Base-by-base conservation (phyloP, 2,329 filamentous ascomycete genomes). In the Ophiostoma fasciatum region DNA sequence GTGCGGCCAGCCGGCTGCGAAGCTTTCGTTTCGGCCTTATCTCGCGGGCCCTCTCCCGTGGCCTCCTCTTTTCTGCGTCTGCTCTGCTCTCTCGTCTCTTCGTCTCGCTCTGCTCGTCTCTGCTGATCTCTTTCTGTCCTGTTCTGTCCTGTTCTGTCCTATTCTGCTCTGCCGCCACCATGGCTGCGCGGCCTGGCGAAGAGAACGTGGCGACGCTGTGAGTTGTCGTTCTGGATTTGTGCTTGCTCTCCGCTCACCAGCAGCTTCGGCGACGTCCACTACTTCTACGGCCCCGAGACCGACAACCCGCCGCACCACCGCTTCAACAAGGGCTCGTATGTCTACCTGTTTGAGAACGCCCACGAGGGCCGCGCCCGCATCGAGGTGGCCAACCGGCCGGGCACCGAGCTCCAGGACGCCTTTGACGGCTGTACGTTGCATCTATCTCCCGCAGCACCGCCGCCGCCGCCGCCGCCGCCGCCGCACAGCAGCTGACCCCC, bases 241-340 rank as follows among this genome's bases (percentile, higher is more conserved):
- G 9, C 15, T 20, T 8, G 3, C 23, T 12, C 19, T 14, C 22
- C 17, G 11, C n/a, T 4, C 22, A 21, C 7, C 31, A 17, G 12
- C 44, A 87, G 81, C 49, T 85, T 82, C 49, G 78, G 71, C 43
- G 82, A 88, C 50, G 53, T 85, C 36, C 82, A 87, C 54, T 87
- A 85, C 56, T 84, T 75, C 56, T 83, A 85, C 57, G 68, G 70
- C 19, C 67, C 74, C n/a, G 74, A 77, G 3, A 64, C 66, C 6
- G 63, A 67, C 38, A 74, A 68, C 38, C 80, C 81, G 21, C 72
- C 67, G n/a, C 82, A 87, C 54, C 78, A 87, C 55, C 74, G 81
- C 35, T 87, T 88, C 54, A 77, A 83, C 55, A 81, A 80, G 53
- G 71, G 75, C 31, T 85, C 79, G 7, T 87, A 87, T 53, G 69